Conservation (phyloP, 495 filamentous ascomycete genomes). For the Xylaria acuta region DNA sequence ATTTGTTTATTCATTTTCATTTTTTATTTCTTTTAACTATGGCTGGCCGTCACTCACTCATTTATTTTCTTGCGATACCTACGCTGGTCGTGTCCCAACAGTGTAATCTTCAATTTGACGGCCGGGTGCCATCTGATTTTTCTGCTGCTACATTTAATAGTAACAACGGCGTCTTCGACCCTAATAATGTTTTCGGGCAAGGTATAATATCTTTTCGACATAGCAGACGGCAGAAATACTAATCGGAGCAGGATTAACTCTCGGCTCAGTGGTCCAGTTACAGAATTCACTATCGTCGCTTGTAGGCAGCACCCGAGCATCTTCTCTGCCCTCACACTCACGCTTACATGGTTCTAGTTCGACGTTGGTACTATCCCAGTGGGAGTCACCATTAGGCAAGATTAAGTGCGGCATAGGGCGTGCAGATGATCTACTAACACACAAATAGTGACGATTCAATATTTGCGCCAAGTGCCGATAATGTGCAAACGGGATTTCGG, state of each 20-base stretch:
- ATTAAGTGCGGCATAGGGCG: background rate
- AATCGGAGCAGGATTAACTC: background rate
- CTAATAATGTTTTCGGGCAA: slow-evolving; percentile 41
- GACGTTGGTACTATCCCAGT: slow-evolving; percentile 39
- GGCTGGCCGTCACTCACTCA: background rate
- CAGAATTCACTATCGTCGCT: slow-evolving; percentile 30
- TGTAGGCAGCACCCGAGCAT: slow-evolving; percentile 22
- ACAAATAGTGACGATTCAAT: slow-evolving; percentile 51
- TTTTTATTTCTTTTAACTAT: background rate
- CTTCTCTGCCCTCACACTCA: background rate
- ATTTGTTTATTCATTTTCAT: no score
- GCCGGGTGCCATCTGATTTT: slow-evolving; percentile 38
- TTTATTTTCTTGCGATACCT: slow-evolving; percentile 20
- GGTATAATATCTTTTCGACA: slow-evolving; percentile 16
- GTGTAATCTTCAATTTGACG: slow-evolving; percentile 48
- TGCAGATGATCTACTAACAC: slow-evolving; percentile 18
- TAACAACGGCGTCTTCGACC: slow-evolving; percentile 42
- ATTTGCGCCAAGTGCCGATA: slow-evolving; percentile 39
- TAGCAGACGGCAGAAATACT: background rate
- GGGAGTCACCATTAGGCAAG: slow-evolving; percentile 41
- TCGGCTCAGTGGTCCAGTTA: slow-evolving; percentile 20
- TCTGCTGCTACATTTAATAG: slow-evolving; percentile 39
- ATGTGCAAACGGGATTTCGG: slow-evolving; percentile 55
- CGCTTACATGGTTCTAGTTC: slow-evolving; percentile 34
- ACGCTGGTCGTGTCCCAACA: slow-evolving; percentile 33